Evolutionary conservation across 495 filamentous ascomycete species (phyloP).

Genomic region (Daldinia bambusicola): DNA sequence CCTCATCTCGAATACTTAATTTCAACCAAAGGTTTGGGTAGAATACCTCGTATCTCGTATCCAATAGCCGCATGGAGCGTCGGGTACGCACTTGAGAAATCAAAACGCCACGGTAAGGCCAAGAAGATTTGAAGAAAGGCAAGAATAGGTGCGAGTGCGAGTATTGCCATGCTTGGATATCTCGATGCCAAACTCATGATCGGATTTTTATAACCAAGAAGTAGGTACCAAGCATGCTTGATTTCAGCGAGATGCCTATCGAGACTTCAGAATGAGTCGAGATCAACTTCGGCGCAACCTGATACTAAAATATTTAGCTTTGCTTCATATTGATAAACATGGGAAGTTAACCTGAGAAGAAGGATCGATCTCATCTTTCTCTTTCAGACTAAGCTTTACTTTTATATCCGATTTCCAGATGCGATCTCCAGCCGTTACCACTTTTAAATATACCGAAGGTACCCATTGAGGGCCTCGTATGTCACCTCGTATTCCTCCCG

Average conservation of each 20-base stretch:
- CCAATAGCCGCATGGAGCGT: not conserved
- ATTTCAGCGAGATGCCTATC: not conserved
- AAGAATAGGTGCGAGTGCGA: not conserved
- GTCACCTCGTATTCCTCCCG: slow-evolving; percentile 15
- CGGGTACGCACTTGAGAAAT: not conserved
- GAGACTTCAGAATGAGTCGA: not conserved
- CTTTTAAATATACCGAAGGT: not conserved
- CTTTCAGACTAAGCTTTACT: not conserved
- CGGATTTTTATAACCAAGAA: no score
- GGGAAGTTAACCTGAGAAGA: not conserved
- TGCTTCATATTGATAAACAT: not conserved
- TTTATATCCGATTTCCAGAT: slow-evolving; percentile 8
- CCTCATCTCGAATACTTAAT: not conserved
- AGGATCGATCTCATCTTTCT: not conserved
- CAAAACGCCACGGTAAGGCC: not conserved
- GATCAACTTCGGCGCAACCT: not conserved
- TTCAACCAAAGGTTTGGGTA: not conserved
- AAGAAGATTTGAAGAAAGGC: not conserved
- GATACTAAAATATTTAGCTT: not conserved
- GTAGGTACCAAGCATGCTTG: not conserved
- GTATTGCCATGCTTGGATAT: not conserved
- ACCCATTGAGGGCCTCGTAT: not conserved
- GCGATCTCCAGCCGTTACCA: not conserved
- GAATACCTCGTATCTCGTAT: not conserved
- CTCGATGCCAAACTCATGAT: not conserved